phyloP scores from a whole-genome alignment of 2,329 filamentous ascomycete species.

The Penicillium sp. region DNA sequence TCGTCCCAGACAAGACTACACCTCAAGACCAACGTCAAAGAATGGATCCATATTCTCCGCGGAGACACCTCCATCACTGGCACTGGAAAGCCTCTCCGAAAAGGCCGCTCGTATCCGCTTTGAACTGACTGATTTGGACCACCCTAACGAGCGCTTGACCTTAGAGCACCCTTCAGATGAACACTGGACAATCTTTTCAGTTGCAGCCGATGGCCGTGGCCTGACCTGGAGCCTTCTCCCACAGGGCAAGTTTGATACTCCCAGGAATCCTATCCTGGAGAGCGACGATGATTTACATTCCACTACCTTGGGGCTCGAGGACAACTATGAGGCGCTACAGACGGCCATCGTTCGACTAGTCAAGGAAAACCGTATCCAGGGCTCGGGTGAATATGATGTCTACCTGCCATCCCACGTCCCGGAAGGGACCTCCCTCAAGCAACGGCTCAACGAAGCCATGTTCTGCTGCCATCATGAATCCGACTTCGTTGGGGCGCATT shows the following conservation, averaged over 20 bases:
- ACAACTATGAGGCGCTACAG: conserved; percentile 78
- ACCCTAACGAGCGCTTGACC: conserved; percentile 52
- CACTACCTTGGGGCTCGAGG: conserved; percentile 62
- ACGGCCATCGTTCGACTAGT: conserved; percentile 79
- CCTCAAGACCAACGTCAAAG: conserved; percentile 26
- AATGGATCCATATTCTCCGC: conserved; percentile 32
- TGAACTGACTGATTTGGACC: conserved; percentile 41
- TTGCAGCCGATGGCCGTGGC: conserved; percentile 70
- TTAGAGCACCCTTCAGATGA: conserved; percentile 78
- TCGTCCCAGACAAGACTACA: conserved; percentile 31
- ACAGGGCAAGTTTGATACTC: conserved; percentile 55
- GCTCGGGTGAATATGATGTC: conserved; percentile 44
- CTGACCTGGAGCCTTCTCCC: conserved; percentile 67
- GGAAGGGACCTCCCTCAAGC: conserved; percentile 31
- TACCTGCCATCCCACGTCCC: conserved; percentile 4
- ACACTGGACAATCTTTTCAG: conserved; percentile 79
- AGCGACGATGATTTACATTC: conserved; percentile 47
- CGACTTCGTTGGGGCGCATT: conserved; percentile 80
- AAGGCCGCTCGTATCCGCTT: conserved; percentile 45
- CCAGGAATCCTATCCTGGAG: conserved; percentile 62
- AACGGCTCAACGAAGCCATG: conserved; percentile 65
- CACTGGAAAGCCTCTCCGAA: conserved; percentile 29
- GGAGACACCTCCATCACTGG: conserved; percentile 32
- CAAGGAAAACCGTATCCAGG: conserved; percentile 78
- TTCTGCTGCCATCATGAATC: conserved; percentile 75